Conservation (phyloP, 2,329 filamentous ascomycete genomes). For the Hirsutella minnesotensis region DNA sequence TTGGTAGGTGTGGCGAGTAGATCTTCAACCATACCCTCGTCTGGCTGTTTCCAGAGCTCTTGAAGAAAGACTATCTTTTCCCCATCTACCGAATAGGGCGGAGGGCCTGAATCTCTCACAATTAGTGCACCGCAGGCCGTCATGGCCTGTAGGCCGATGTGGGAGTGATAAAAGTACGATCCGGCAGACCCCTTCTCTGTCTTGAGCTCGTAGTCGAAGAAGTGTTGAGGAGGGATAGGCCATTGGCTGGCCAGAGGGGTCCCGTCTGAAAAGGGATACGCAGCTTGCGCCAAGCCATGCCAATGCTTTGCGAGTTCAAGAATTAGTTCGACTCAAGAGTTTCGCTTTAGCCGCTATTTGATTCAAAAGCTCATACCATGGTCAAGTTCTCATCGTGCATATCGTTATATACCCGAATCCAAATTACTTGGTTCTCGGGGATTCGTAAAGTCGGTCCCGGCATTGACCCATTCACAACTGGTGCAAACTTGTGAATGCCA, state of each 20-base stretch:
- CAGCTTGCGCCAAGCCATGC: conserved; percentile 47
- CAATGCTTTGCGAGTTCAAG: conserved; percentile 37
- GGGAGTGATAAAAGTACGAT: conserved; percentile 59
- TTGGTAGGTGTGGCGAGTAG: conserved; percentile 36
- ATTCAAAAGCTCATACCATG: conserved; percentile 27
- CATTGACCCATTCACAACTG: conserved; percentile 39
- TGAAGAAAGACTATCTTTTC: conserved; percentile 46
- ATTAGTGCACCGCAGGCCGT: conserved; percentile 28
- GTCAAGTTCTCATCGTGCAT: conserved; percentile 40
- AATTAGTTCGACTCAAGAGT: too few relatives aligned
- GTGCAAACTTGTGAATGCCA: background rate
- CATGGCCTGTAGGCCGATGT: conserved; percentile 45
- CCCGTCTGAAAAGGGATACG: conserved; percentile 52
- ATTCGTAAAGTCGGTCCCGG: conserved; percentile 38
- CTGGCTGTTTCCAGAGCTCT: conserved; percentile 24
- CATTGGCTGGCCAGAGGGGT: conserved; percentile 49
- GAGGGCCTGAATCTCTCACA: conserved; percentile 32
- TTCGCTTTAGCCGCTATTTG: too few relatives aligned
- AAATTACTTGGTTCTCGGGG: conserved; percentile 29
- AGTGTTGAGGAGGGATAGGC: conserved; percentile 49
- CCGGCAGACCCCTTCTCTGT: conserved; percentile 41
- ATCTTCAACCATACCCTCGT: conserved; percentile 31
- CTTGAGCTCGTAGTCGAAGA: conserved; percentile 56
- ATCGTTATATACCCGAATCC: conserved; percentile 48
- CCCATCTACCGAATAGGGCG: conserved; percentile 49